Conservation (phyloP, 805 yeast genomes). For the Candida rishiriensis region DNA sequence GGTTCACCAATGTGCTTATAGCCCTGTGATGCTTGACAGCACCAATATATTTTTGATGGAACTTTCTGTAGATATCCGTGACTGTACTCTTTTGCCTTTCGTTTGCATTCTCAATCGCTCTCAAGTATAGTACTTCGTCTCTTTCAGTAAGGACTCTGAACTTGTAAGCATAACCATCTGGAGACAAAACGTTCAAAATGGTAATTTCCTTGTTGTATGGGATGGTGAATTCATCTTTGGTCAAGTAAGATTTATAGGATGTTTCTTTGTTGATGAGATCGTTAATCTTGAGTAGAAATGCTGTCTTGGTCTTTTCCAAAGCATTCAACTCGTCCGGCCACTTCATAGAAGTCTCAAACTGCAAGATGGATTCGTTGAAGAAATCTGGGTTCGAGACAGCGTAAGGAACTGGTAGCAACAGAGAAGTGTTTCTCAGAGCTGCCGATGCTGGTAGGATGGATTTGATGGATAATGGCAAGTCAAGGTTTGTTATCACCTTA, state of each 20-base stretch:
- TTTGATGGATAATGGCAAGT: slow-evolving; percentile 68
- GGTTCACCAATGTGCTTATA: slow-evolving; percentile 62
- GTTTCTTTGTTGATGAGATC: slow-evolving; percentile 46
- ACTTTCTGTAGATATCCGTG: slow-evolving; percentile 59
- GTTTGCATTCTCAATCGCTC: slow-evolving; percentile 64
- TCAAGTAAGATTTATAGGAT: slow-evolving; percentile 53
- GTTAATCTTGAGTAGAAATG: slow-evolving; percentile 69
- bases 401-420: slow-evolving; percentile 77
- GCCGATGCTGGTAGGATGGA: slow-evolving; percentile 72
- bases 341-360: slow-evolving; percentile 82
- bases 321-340: slow-evolving; percentile 95
- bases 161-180: slow-evolving; percentile 86
- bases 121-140: slow-evolving; percentile 68
- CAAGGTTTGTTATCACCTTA: slow-evolving; percentile 43
- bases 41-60: slow-evolving; percentile 61
- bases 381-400: slow-evolving; percentile 72
- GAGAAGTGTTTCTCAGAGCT: slow-evolving; percentile 69
- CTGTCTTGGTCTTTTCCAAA: slow-evolving; percentile 84
- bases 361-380: slow-evolving; percentile 74
- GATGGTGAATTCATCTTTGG: slow-evolving; percentile 57
- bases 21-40: slow-evolving; percentile 79
- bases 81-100: slow-evolving; percentile 55
- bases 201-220: slow-evolving; percentile 61
- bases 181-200: slow-evolving; percentile 63
- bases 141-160: slow-evolving; percentile 76